Conservation (phyloP, 1,284 basidiomycete genomes). For the Melampsora americana region DNA sequence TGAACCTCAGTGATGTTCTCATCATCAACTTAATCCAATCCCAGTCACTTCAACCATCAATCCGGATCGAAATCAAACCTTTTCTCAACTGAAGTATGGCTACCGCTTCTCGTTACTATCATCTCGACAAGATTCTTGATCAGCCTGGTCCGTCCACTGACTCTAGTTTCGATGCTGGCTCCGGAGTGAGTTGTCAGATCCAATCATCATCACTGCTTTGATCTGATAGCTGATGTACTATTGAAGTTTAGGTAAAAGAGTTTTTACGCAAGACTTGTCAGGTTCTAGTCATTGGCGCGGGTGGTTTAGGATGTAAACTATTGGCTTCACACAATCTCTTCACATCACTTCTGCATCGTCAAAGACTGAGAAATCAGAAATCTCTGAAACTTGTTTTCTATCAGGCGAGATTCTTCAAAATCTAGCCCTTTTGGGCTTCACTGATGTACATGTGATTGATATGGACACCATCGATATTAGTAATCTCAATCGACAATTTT, state of each 20-base stretch:
- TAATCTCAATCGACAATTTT: constrained; percentile 95
- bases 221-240: neutral
- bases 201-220: no score
- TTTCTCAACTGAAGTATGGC: no score
- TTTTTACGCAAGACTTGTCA: constrained; percentile 81
- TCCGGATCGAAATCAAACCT: no score
- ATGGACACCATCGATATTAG: constrained; percentile 99
- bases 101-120: constrained; percentile 42
- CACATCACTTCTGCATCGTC: neutral
- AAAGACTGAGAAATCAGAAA: constrained; percentile 52
- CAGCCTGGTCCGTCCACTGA: constrained; percentile 76
- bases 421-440: constrained; percentile 70
- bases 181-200: constrained; percentile 60
- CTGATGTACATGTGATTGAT: constrained; percentile 97
- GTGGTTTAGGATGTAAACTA: constrained; percentile 82
- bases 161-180: constrained; percentile 67
- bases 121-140: constrained; percentile 66
- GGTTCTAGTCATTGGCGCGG: constrained; percentile 94
- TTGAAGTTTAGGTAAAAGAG: constrained; percentile 67
- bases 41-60: no score
- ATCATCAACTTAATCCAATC: no score
- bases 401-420: constrained; percentile 42
- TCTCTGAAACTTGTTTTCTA: constrained; percentile 68
- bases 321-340: neutral
- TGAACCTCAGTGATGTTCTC: no score